Evolutionary conservation across 345 rosid species (phyloP).

Genomic region (Lenwebbia sp.): DNA sequence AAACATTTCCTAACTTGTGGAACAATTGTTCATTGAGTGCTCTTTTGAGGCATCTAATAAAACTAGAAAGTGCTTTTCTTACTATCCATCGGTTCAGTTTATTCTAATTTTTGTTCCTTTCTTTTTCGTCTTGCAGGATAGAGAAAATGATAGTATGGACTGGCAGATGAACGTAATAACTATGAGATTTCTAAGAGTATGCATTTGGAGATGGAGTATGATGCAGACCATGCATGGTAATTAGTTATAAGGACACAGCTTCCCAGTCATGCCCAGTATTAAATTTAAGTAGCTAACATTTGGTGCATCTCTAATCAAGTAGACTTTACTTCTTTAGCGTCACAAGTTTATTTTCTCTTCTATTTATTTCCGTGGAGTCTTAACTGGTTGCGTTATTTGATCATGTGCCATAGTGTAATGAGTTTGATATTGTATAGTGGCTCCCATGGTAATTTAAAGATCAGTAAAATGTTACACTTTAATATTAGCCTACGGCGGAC

Average conservation of each 20-base stretch:
- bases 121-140: conserved; percentile 19
- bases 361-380: neutral
- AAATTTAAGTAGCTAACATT: neutral
- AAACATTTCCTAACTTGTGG: neutral
- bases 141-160: conserved; percentile 24
- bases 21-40: neutral
- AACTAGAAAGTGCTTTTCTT: neutral
- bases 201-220: conserved; percentile 73
- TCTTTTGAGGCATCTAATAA: neutral
- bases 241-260: neutral
- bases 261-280: neutral
- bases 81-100: neutral
- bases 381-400: neutral
- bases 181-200: conserved; percentile 69
- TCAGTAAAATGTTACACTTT: neutral
- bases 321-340: neutral
- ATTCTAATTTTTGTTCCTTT: neutral
- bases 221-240: conserved; percentile 88
- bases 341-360: neutral
- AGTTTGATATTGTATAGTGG: neutral
- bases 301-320: neutral
- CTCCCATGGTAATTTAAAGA: neutral
- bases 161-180: conserved; percentile 30
- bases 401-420: neutral
- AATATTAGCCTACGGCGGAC: neutral